These are phyloP conservation scores for Ustilago xerochloae DNA, from an alignment of 1,284 basidiomycete genomes.

Conservation along the genomic window DNA sequence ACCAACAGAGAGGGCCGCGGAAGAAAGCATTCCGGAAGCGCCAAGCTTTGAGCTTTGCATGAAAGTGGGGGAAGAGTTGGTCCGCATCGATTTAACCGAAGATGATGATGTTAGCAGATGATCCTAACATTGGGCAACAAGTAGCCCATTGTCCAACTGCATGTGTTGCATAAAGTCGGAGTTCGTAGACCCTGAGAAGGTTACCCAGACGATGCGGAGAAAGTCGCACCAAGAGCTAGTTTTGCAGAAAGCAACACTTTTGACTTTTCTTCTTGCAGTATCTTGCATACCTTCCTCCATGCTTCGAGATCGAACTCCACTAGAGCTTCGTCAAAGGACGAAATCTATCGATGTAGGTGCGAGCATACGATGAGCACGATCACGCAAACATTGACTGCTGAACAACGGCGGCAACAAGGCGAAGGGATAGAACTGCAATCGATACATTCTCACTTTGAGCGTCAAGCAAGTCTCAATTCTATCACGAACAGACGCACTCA, in stretches of 20 bases:
- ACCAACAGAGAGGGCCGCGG: background rate
- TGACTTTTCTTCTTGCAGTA: too few relatives aligned
- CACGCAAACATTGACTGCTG: background rate
- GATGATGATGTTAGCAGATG: background rate
- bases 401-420: background rate
- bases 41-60: background rate
- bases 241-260: too few relatives aligned
- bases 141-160: background rate
- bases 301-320: too few relatives aligned
- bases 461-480: slow-evolving; percentile 13
- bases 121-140: background rate
- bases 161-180: background rate
- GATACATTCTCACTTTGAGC: background rate
- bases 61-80: background rate
- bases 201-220: too few relatives aligned
- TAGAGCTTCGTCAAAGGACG: too few relatives aligned
- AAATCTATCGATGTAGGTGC: too few relatives aligned
- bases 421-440: slow-evolving; percentile 11
- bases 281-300: too few relatives aligned
- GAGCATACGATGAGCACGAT: slow-evolving; percentile 13
- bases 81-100: too few relatives aligned
- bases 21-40: slow-evolving; percentile 8
- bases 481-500: background rate
- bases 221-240: too few relatives aligned
- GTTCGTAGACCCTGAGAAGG: too few relatives aligned